Evolutionary conservation across 208 protist species (phyloP), one percentile per base, ranked within the genome.

Genomic region (Balamuthia mandrillaris): DNA sequence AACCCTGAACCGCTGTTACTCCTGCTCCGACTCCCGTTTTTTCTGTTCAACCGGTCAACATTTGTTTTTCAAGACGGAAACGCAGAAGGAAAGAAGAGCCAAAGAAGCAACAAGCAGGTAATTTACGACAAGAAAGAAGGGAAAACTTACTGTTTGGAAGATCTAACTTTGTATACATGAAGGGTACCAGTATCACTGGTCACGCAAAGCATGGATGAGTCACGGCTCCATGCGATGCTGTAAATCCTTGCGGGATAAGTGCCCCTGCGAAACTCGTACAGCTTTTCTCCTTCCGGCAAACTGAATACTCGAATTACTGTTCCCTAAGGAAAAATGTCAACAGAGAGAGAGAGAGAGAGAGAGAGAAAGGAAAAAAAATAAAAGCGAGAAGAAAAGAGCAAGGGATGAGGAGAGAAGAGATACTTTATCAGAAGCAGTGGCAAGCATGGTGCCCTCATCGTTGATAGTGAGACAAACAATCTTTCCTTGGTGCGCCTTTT

Each of bases 221-320:
- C 29, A 10, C 39, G 0, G 27, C 27, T 90, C 58, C 90, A 91
- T 18, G 84, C 31, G 44, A 91, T 45, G 16, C 24, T 65, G 52
- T 89, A 89, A 33, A 91, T 91, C 35, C 18, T 61, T 2, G 88
- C 88, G 41, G 89, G 47, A 16, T 83, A 81, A 16, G 70, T 87
- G 14, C 88, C 88, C 21, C 90, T 35, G 39, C 90, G 83, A 37
- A 90, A 91, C 31, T 85, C 60, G 31, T 52, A 54, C 14, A 91
- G 52, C 77, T 81, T 44, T 51, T 45, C 16, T 41, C 24, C 66
- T 31, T 87, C 84, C 6, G 88, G 88, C 24, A 92, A 47, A 37
- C 47, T 68, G 44, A 88, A 92, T 18, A 92, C 81, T 21, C 90
- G 42, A 41, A 92, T 91, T 29, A 91, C 45, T 21, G 90, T 92